Conservation (phyloP, 148 eudicot species). For the Diospyros kaki region DNA sequence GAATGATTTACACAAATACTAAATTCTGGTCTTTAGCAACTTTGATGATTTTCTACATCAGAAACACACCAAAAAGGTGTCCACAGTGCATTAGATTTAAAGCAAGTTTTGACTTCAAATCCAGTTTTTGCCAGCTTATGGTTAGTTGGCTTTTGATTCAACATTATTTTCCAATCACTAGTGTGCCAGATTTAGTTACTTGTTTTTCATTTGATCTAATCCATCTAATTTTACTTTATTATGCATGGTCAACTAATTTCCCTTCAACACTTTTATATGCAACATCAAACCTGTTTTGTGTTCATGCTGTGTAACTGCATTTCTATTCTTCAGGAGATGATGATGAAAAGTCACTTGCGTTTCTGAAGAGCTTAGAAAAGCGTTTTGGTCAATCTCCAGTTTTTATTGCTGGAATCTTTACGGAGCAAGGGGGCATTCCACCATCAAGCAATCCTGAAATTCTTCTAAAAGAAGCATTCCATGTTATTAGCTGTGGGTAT, state of each 20-base stretch:
- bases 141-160: background rate
- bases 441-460: constrained; percentile 42
- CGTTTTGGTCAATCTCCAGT: constrained; percentile 65
- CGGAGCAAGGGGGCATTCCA: constrained; percentile 63
- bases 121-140: background rate
- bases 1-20: background rate
- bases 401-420: constrained; percentile 53
- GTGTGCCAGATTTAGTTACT: background rate
- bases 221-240: background rate
- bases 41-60: background rate
- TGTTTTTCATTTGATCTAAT: background rate
- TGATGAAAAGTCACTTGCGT: constrained; percentile 57
- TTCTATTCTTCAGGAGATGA: constrained; percentile 28
- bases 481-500: constrained; percentile 62
- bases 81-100: background rate
- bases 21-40: no score
- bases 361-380: constrained; percentile 53
- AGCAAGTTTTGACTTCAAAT: background rate
- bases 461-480: constrained; percentile 58
- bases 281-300: no score
- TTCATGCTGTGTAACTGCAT: background rate
- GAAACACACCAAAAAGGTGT: background rate
- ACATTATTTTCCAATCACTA: background rate
- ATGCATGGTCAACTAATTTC: background rate
- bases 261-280: no score